These are phyloP conservation scores for Chalaropsis thielavioides DNA, from an alignment of 2,329 filamentous ascomycete genomes.

Conservation along the genomic window DNA sequence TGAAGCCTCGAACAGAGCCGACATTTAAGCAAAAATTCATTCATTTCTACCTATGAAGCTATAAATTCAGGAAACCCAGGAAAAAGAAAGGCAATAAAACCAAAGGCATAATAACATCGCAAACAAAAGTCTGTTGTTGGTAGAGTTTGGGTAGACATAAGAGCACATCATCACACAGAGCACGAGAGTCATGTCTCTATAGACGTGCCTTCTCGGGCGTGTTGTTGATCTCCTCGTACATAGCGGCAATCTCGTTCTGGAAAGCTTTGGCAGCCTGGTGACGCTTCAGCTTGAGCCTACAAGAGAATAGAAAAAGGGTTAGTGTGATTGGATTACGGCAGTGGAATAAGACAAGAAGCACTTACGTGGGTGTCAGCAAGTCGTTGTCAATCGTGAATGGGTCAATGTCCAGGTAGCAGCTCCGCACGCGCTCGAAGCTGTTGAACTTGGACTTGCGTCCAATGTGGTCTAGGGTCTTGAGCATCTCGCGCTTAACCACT, in stretches of 20 bases:
- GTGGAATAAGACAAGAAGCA: constrained; percentile 20
- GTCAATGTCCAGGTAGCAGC: constrained; percentile 61
- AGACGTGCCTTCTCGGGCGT: constrained; percentile 11
- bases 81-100: background rate
- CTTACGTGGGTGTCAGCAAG: constrained; percentile 75
- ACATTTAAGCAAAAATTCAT: background rate
- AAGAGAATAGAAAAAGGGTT: background rate
- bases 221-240: constrained; percentile 40
- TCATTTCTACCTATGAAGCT: background rate
- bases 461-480: constrained; percentile 65
- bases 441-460: constrained; percentile 80
- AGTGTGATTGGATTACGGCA: background rate
- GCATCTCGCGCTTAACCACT: constrained; percentile 57
- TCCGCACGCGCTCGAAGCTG: constrained; percentile 71
- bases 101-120: background rate
- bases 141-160: background rate
- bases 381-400: constrained; percentile 92
- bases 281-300: constrained; percentile 45
- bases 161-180: background rate
- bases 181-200: background rate
- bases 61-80: background rate
- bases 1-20: no score
- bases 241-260: constrained; percentile 37
- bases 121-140: background rate
- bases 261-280: constrained; percentile 41